Evolutionary conservation across 139 green algal genomes (phyloP), one percentile per base, ranked within the genome.

Genomic region (Chlorella vulgaris): DNA sequence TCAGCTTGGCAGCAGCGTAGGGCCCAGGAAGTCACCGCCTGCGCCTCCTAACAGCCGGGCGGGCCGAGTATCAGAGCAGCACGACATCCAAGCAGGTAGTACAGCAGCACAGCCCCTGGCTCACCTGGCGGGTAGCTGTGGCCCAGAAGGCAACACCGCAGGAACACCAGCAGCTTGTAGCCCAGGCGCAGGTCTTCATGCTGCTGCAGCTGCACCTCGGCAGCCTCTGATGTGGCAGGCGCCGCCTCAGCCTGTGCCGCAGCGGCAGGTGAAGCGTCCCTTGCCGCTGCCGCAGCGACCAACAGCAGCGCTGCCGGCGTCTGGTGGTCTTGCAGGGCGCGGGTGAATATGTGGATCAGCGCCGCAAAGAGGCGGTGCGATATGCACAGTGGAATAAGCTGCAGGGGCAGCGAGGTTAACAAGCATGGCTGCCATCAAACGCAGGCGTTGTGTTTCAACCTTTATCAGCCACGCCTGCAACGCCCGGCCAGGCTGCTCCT

Each of bases 81-180:
- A n/a, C n/a, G n/a, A n/a, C n/a, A n/a, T n/a, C 29, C 29, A 47
- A 8, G 43, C 63, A 29, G 71, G 18, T 1, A 67, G 67, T 39
- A 31, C 10, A 21, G 36, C 35, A 55, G 39, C 69, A 76, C 33
- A 21, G 47, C 47, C 47, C 15, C 15, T 19, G 10, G 4, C 63
- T 31, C 15, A 86, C 86, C 83, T 69, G 89, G 89, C 28, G 89
- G 89, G 67, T 86, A 92, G 29, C 67, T 39, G 24, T 76, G n/a
- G 4, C 87, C 87, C 33, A 50, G 61, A 38, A 91, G 47, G 83
- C 89, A 90, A 70, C 80, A 86, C 15, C 82, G 79, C 69, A 95
- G 81, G 78, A 94, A 96, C 33, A 91, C 87, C 58, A 96, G 86
- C 76, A 95, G 78, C 85, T 93, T 93, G 84, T 89, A 92, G 19